Evolutionary conservation across 768 basidiomycete genomes (phyloP).

Genomic region (Lepiota subincarnata): DNA sequence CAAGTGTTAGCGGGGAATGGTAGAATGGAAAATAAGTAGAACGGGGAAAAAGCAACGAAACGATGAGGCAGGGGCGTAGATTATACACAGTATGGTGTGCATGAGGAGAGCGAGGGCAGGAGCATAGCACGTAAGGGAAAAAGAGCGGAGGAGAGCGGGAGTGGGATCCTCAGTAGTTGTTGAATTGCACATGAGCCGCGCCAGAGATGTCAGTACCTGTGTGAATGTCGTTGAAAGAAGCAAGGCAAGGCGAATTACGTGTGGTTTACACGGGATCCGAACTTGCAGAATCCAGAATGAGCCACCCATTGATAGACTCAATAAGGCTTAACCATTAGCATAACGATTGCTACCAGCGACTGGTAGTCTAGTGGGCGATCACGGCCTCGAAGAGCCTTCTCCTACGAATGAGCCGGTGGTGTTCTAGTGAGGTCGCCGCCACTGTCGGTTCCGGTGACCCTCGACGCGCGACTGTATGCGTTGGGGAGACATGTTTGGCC

Average conservation of each 20-base stretch:
- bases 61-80: background rate
- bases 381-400: constrained; percentile 10
- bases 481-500: constrained; percentile 10
- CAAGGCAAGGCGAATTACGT: background rate
- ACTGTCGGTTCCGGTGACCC: background rate
- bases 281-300: background rate
- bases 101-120: background rate
- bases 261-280: background rate
- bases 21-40: background rate
- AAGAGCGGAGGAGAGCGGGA: background rate
- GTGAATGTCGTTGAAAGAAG: too few relatives aligned
- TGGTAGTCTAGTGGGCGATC: constrained; percentile 7
- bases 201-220: too few relatives aligned
- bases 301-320: background rate
- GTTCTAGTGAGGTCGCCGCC: background rate
- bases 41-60: background rate
- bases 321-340: constrained; percentile 11
- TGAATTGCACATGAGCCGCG: background rate
- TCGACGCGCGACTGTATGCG: constrained; percentile 9
- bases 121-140: background rate
- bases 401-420: background rate
- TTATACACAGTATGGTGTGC: background rate
- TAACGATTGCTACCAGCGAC: background rate
- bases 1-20: background rate
- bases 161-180: background rate